phyloP scores from a whole-genome alignment of 1,139 yeast genomes.

The Schwanniomyces etchellsii region DNA sequence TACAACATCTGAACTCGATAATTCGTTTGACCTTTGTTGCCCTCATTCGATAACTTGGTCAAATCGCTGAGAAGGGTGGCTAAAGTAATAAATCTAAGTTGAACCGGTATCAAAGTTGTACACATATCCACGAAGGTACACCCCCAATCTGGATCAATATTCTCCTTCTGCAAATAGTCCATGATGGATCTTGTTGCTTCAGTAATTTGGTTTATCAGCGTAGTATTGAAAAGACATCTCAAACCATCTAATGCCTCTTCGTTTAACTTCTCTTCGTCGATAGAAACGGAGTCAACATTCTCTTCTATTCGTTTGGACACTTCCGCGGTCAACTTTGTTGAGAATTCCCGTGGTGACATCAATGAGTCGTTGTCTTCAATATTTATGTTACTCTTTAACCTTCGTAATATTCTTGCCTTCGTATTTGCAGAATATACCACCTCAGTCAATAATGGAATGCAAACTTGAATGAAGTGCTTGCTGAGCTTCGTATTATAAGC shows the following conservation, averaged over 20 bases:
- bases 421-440: conserved; percentile 17
- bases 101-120: conserved; percentile 83
- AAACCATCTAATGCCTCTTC: conserved; percentile 41
- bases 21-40: conserved; percentile 17
- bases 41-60: conserved; percentile 13
- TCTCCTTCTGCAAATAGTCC: conserved; percentile 22
- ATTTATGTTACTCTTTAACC: conserved; percentile 20
- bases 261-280: conserved; percentile 21
- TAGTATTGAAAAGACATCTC: conserved; percentile 45
- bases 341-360: conserved; percentile 19
- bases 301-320: conserved; percentile 17
- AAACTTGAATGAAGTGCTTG: conserved; percentile 28
- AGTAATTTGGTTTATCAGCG: conserved; percentile 43
- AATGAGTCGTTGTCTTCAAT: conserved; percentile 18
- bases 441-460: conserved; percentile 38
- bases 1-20: conserved; percentile 41
- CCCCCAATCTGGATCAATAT: conserved; percentile 41
- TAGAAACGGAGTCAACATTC: conserved; percentile 25
- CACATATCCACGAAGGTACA: conserved; percentile 56
- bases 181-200: conserved; percentile 43
- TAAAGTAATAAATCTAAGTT: conserved; percentile 68
- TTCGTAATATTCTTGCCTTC: conserved; percentile 13
- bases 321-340: conserved; percentile 17
- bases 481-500: conserved; percentile 36
- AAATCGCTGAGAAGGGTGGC: conserved; percentile 35